Conservation (phyloP, 176 grass and related monocot species). For the Hordeum marinum region DNA sequence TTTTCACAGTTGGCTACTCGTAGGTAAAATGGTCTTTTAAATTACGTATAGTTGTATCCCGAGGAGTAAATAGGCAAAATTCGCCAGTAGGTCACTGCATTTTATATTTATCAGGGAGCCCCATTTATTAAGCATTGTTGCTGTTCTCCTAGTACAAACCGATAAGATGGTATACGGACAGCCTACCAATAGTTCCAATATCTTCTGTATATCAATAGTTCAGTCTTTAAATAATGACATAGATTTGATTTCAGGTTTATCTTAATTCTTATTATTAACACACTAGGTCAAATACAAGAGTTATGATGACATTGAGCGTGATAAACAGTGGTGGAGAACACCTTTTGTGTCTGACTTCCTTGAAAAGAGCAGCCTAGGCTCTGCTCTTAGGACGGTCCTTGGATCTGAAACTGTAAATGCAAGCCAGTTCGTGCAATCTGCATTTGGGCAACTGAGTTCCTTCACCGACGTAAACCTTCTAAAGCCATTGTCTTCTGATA, state of each 20-base stretch:
- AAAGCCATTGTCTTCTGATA: constrained; percentile 45
- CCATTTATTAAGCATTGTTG: neutral
- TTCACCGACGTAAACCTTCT: constrained; percentile 55
- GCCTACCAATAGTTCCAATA: neutral
- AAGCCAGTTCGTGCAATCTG: constrained; percentile 86
- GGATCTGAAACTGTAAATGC: constrained; percentile 90
- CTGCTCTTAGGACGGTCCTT: constrained; percentile 63
- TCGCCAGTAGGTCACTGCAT: neutral
- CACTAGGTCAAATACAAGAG: constrained; percentile 76
- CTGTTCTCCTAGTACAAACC: constrained; percentile 11
- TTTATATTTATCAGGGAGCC: neutral
- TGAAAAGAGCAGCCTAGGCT: constrained; percentile 66
- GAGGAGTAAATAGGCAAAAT: constrained; percentile 11
- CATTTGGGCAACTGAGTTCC: constrained; percentile 84
- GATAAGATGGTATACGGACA: constrained; percentile 18
- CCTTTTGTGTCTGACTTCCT: constrained; percentile 86
- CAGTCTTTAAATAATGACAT: neutral
- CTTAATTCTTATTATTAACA: constrained; percentile 21
- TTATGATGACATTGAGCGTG: constrained; percentile 84
- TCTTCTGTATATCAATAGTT: constrained; percentile 21
- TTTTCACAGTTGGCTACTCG: neutral
- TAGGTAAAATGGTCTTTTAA: neutral
- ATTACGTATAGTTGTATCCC: neutral
- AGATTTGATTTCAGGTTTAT: constrained; percentile 15
- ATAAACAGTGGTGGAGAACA: constrained; percentile 85